A percentile compares a stretch with the other conserved stretches of the same genome.
Conservation (phyloP, 2,329 filamentous ascomycete species). For the Aspergillus sp. region DNA sequence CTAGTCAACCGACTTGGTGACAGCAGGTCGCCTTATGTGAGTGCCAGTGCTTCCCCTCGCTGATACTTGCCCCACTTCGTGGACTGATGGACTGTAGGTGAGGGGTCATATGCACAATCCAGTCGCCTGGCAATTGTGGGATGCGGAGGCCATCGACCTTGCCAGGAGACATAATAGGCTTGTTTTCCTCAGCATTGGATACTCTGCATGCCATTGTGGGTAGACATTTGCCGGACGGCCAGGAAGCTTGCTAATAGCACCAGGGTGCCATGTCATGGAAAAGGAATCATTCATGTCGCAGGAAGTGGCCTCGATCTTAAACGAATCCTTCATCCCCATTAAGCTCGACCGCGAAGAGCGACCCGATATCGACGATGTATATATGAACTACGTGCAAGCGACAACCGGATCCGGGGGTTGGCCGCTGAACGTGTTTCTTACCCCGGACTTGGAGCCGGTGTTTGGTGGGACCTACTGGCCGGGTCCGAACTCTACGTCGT, state of each 20-base stretch:
- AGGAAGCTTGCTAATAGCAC: conserved; percentile 9
- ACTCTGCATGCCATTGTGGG: conserved; percentile 89
- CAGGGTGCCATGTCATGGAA: conserved; percentile 83
- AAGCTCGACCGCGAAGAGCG: conserved; percentile 90
- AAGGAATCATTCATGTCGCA: conserved; percentile 81
- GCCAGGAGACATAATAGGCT: conserved; percentile 76
- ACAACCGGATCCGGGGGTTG: conserved; percentile 84
- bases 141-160: conserved; percentile 62
- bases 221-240: conserved; percentile 8
- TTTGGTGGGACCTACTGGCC: conserved; percentile 97
- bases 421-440: conserved; percentile 95
- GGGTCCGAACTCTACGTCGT: conserved; percentile 54
- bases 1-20: conserved; percentile 50
- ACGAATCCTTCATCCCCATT: conserved; percentile 79
- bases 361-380: conserved; percentile 87
- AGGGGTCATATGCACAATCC: conserved; percentile 68
- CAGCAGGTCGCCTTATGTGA: conserved; percentile 59
- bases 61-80: too few relatives aligned
- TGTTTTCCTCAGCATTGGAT: conserved; percentile 90
- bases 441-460: conserved; percentile 82
- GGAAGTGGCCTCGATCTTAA: conserved; percentile 71
- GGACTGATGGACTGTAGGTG: conserved; percentile 38
- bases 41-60: conserved; percentile 13
- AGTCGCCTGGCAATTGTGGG: conserved; percentile 87
- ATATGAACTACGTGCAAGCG: conserved; percentile 97